These are phyloP conservation scores for Lactifluus piperatus DNA, from an alignment of 768 basidiomycete genomes.

Conservation along the genomic window DNA sequence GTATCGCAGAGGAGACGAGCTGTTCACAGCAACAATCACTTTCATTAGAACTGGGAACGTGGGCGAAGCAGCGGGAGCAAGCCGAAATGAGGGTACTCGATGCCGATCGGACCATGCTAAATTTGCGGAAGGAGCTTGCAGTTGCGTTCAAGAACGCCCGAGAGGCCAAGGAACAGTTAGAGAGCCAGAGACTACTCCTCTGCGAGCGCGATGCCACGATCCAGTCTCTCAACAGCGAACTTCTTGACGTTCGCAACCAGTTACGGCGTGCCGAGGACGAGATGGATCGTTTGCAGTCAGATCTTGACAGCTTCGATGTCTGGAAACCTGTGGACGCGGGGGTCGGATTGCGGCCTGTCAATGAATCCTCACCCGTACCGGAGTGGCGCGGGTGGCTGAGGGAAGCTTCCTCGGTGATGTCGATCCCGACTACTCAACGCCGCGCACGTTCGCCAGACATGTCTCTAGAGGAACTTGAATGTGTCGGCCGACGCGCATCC, in stretches of 20 bases:
- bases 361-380: background rate
- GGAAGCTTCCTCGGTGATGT: background rate
- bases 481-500: background rate
- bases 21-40: background rate
- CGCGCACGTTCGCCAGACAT: background rate
- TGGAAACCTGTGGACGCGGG: background rate
- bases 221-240: background rate
- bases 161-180: background rate
- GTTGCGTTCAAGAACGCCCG: background rate
- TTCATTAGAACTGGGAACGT: background rate
- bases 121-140: conserved; percentile 3
- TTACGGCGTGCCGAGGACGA: background rate
- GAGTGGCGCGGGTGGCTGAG: background rate
- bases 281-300: background rate
- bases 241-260: background rate
- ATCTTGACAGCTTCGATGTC: background rate
- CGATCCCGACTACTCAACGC: background rate
- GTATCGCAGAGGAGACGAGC: background rate
- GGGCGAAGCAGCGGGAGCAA: background rate
- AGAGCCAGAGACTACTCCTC: background rate
- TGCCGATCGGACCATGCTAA: background rate
- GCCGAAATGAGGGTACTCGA: background rate
- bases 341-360: background rate
- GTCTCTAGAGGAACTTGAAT: background rate
- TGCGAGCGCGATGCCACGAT: background rate